These are phyloP conservation scores for Phytopythium aichiense DNA, from an alignment of 352 stramenopile genomes.

Conservation along the genomic window DNA sequence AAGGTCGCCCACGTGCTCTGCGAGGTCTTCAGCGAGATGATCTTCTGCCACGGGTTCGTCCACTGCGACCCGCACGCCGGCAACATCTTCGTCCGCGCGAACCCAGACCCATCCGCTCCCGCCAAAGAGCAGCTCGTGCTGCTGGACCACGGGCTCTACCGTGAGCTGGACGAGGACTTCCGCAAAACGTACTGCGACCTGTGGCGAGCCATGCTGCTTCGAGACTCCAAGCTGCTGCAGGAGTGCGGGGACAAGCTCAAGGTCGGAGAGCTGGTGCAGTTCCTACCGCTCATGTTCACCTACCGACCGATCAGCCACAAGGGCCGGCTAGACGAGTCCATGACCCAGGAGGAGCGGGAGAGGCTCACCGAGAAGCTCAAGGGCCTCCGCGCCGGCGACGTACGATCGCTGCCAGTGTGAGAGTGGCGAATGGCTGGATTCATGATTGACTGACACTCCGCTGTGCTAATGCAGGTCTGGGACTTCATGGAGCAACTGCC, in stretches of 20 bases:
- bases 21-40: constrained; percentile 93
- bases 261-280: constrained; percentile 55
- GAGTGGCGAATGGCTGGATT: not conserved
- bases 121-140: constrained; percentile 92
- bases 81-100: constrained; percentile 89
- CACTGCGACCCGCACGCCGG: constrained; percentile 96
- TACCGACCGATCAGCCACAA: constrained; percentile 73
- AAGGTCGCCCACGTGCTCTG: constrained; percentile 87
- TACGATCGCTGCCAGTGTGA: constrained; percentile 20
- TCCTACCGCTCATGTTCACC: constrained; percentile 85
- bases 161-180: constrained; percentile 91
- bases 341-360: constrained; percentile 64
- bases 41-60: constrained; percentile 94
- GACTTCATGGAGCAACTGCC: constrained; percentile 85
- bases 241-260: constrained; percentile 53
- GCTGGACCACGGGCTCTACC: constrained; percentile 97
- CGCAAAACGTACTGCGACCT: constrained; percentile 93
- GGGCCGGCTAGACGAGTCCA: constrained; percentile 49
- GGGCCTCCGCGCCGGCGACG: constrained; percentile 56
- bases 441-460: constrained; percentile 2
- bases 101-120: constrained; percentile 35
- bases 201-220: constrained; percentile 93
- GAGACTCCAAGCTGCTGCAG: constrained; percentile 73
- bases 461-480: constrained; percentile 34
- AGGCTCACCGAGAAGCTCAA: constrained; percentile 60